Conservation (phyloP, 345 rosid genomes). For the Eucalyptus regnans region DNA sequence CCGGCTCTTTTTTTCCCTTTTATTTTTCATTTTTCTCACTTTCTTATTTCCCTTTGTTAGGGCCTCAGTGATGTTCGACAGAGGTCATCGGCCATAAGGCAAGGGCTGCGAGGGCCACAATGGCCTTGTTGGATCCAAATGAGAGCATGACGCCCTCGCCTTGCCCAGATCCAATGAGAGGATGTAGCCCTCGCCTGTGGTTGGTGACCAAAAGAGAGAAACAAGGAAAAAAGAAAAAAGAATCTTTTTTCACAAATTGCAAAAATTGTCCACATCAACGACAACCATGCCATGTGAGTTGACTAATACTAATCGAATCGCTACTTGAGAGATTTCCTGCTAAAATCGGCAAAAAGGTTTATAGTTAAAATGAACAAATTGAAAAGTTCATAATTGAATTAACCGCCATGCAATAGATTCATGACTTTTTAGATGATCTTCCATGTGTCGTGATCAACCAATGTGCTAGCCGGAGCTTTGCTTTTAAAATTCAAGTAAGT, state of each 20-base stretch:
- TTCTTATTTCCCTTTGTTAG: not conserved
- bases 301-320: rapidly evolving
- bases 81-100: rapidly evolving
- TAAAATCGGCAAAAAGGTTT: not conserved
- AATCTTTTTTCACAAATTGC: not conserved
- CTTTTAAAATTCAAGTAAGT: not conserved
- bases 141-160: not conserved
- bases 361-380: not conserved
- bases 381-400: not conserved
- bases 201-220: too few relatives aligned
- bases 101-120: not conserved
- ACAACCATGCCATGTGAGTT: rapidly evolving
- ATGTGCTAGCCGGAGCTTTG: not conserved
- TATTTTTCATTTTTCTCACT: not conserved
- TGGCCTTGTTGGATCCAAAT: not conserved
- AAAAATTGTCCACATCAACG: rapidly evolving
- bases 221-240: not conserved
- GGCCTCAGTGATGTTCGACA: rapidly evolving
- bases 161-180: rapidly evolving
- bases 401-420: rapidly evolving
- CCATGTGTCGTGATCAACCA: not conserved
- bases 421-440: rapidly evolving
- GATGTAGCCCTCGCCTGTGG: rapidly evolving
- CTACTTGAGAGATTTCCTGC: not conserved
- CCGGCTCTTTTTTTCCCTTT: not conserved